Base-by-base conservation (phyloP, 495 filamentous ascomycete genomes). In the Penicillium mononematosum region DNA sequence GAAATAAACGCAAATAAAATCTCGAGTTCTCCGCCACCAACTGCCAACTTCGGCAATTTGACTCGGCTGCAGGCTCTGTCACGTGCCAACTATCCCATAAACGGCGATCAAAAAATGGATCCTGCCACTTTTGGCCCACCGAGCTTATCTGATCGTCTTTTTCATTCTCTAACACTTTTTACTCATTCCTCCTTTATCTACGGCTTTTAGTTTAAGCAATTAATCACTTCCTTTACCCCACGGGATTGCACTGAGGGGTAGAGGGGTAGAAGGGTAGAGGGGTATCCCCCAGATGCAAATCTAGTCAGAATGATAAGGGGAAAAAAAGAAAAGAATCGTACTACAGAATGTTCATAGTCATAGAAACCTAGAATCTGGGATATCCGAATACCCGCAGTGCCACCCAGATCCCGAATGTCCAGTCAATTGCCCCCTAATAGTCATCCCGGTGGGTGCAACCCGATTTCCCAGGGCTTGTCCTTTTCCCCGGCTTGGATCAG, bases 81-180 rank as follows among this genome's bases (percentile, higher is more conserved):
- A 68, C 65, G 65, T 68, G 65, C 17, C 45, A 31, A 29, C 22
- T 19, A 12, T 55, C 14, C 53, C 31, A 56, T 53, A 67, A 67
- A 45, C 62, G 53, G 61, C 39, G 19, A 34, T 1, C 12, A 5
- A 32, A 48, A 38, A 41, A 20, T 50, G 31, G 41, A n/a, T 12
- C 44, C 24, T 45, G 14, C 9, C 12, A 17, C 6, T 12, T 20
- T n/a, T 25, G 49, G n/a, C 14, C 22, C 39, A 32, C 47, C 24
- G 50, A 63, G 39, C 63, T 66, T 68, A 68, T 68, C 66, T 68
- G 60, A 63, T 59, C 58, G 51, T 36, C 43, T 34, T 31, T 63
- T 68, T 61, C 43, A 34, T 59, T 59, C 61, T 53, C 58, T 55
- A 60, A 66, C 52, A 50, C 41, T 22, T 50, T 66, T 68, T 61